phyloP scores from a whole-genome alignment of 176 grass and related monocot species.

The Carex cristatella region DNA sequence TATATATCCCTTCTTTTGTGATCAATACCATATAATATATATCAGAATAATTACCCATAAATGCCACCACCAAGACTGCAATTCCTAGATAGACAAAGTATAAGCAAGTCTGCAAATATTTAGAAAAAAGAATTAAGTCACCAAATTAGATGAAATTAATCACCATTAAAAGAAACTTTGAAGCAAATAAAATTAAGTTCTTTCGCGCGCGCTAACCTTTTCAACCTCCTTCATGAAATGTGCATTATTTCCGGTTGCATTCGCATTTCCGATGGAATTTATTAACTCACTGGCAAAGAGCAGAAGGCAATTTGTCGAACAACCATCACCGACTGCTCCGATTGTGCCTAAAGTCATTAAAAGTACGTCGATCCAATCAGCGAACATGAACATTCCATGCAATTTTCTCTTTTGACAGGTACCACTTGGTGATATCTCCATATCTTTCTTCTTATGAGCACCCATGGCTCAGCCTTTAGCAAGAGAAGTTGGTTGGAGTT shows the following conservation, averaged over 20 bases:
- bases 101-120: conserved; percentile 55
- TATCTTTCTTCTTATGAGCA: neutral
- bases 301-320: conserved; percentile 84
- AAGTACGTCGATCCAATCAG: conserved; percentile 56
- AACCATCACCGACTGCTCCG: conserved; percentile 79
- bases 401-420: conserved; percentile 25
- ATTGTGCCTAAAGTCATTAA: conserved; percentile 76
- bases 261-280: conserved; percentile 72
- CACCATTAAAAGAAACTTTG: neutral
- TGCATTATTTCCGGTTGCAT: conserved; percentile 6
- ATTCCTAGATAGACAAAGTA: conserved; percentile 88
- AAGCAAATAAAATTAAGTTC: neutral
- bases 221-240: conserved; percentile 85
- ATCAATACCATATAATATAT: neutral
- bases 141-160: neutral
- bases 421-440: neutral
- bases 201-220: conserved; percentile 36
- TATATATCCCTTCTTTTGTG: neutral
- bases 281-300: conserved; percentile 94
- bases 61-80: conserved; percentile 77
- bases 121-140: neutral
- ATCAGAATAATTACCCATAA: conserved; percentile 63
- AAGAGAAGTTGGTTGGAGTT: neutral
- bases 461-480: neutral
- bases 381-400: conserved; percentile 74